Base-by-base conservation (phyloP, 345 rosid genomes). In the Raphanus sativus region DNA sequence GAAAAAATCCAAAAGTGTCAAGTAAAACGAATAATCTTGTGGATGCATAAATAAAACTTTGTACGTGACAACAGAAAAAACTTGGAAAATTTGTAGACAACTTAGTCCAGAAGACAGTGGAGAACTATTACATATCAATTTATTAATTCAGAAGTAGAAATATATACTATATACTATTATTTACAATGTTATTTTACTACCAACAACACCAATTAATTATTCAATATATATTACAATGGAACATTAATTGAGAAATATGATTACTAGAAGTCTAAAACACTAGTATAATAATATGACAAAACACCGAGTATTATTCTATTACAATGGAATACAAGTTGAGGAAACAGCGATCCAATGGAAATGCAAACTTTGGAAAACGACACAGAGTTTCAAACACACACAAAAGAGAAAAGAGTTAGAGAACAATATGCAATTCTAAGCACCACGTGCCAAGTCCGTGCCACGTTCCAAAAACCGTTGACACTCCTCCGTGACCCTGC, bases 401-500 rank as follows among this genome's bases (percentile, higher is more conserved):
- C 21, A 21, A 21, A 21, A 21, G 21, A 21, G 21, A 21, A 5
- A 56, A 9, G 36, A 58, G 28, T 4, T 67, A 15, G 4, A 16
- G 67, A 54, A 55, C 66, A 15, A 15, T 64, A 56, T 12, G 5
- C 26, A 69, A 48, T 63, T 63, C 48, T 73, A 78, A 36, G 74
- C 81, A 48, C 81, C 81, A 73, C 81, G 74, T 60, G 74, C 74
- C 45, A 73, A 40, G 45, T 67, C 56, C 74, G 5, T 58, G 17
- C 13, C 8, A 34, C 81, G 74, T 67, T 26, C 48, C 69, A 67
- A 13, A 50, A 67, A 61, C 16, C 45, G 33, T 59, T 26, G 10
- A 67, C 81, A 78, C 52, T 78, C 81, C 65, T 61, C 69, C 48
- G 65, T 38, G 48, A 78, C 58, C 68, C 29, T 67, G 36, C 77